Evolutionary conservation across 257 asterid genomes (phyloP), one percentile per base, ranked within the genome.

Genomic region (Solanum acaule): DNA sequence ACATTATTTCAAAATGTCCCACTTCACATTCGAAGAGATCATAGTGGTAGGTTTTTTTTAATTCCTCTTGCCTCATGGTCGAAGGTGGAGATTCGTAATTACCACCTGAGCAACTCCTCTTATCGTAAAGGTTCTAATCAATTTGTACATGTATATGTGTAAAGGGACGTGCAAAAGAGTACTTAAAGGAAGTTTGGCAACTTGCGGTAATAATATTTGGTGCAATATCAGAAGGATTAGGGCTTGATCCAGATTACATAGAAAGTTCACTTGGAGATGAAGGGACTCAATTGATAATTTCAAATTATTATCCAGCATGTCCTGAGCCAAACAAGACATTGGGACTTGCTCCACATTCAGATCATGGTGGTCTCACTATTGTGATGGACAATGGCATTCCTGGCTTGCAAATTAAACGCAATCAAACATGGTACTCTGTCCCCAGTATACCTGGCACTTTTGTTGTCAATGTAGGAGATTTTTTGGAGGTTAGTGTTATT

Each of bases 391-490:
- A 94, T 88, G 94, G 89, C n/a, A 92, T 92, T 12, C 84, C 90
- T 71, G 97, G 96, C 2, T 87, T 94, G 89, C 97, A 94, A 84
- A 90, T 94, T 83, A 93, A 93, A 33, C 94, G 90, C 88, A 77
- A 92, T 18, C 35, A 85, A 6, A 33, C 85, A 13, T 93, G 96
- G 97, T 4, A 78, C 18, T 87, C 91, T 38, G 93, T 94, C 27
- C 92, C 86, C 0, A 91, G 90, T 71, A 76, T 90, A 2, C 97
- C 95, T 3, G 91, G 87, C 86, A 75, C 96, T 63, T 90, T 94
- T 25, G 90, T 94, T 23, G 94, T 92, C 93, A 92, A 93, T 87
- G n/a, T 93, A 46, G 97, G 97, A 20, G 97, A 94, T 90, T 92
- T 68, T 85, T 52, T 94, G 77, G 97, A 94, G 97, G 96, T 93